Conservation (phyloP, 176 grass and related monocot species). For the Eragrostis nindensis region DNA sequence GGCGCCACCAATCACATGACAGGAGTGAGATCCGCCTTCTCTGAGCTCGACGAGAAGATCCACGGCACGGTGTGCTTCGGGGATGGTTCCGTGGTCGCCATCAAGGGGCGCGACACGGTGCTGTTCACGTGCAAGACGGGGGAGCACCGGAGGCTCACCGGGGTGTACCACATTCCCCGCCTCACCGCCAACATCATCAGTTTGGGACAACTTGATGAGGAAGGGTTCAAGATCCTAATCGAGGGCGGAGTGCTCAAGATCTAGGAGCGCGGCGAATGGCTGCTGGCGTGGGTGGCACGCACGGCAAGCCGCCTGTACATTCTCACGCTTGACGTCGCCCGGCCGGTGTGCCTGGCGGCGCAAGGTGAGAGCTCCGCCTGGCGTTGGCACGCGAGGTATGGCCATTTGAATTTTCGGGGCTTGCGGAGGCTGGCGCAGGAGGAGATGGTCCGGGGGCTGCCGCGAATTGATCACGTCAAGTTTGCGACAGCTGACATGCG, state of each 20-base stretch:
- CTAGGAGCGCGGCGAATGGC: background rate
- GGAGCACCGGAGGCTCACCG: background rate
- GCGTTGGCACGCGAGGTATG: background rate
- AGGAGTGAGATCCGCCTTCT: background rate
- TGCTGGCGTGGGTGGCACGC: background rate
- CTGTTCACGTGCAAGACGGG: background rate
- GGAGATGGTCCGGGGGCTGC: background rate
- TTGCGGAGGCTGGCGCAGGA: background rate
- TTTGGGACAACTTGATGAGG: background rate
- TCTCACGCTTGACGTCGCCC: background rate
- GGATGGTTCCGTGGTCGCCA: background rate
- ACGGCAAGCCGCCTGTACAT: background rate
- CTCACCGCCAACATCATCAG: background rate
- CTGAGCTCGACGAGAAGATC: background rate
- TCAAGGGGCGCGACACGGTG: background rate
- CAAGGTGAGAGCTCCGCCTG: background rate
- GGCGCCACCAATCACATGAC: background rate
- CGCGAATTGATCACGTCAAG: background rate
- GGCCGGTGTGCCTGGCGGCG: background rate
- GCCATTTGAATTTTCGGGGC: background rate
- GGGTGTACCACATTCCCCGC: background rate
- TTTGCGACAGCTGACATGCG: background rate
- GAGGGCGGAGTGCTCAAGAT: accelerated
- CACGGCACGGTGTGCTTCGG: background rate
- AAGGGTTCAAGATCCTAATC: background rate